These are phyloP conservation scores for Candida piceae DNA, from an alignment of 805 yeast species.

Conservation along the genomic window DNA sequence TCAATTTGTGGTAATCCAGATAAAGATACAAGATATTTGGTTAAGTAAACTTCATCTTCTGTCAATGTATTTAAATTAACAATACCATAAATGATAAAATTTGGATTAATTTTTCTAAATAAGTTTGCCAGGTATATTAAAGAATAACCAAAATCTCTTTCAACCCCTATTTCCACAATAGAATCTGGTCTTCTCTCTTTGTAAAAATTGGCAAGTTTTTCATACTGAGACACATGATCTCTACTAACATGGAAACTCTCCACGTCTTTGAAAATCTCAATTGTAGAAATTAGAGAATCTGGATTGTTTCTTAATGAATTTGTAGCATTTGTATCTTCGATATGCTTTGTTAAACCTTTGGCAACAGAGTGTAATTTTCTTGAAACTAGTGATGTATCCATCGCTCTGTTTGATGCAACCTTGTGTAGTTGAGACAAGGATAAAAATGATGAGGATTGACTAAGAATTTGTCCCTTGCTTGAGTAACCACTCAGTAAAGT, in stretches of 20 bases:
- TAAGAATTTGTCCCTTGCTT: not conserved
- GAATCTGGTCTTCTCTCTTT: slow-evolving; percentile 8
- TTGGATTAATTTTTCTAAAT: slow-evolving; percentile 9
- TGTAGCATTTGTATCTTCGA: slow-evolving; percentile 5
- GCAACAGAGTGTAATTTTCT: not conserved
- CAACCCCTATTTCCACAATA: slow-evolving; percentile 14
- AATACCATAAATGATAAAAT: slow-evolving; percentile 13
- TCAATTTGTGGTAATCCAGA: slow-evolving; percentile 15
- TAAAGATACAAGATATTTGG: slow-evolving; percentile 14
- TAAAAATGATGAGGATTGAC: not conserved
- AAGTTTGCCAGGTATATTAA: slow-evolving; percentile 14
- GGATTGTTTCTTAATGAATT: slow-evolving; percentile 15
- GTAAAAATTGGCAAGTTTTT: slow-evolving; percentile 2
- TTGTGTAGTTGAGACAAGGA: not conserved
- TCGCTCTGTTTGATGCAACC: not conserved
- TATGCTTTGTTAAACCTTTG: slow-evolving; percentile 1
- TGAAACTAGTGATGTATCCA: not conserved
- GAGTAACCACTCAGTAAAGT: not conserved
- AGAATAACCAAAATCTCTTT: slow-evolving; percentile 20
- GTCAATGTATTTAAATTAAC: slow-evolving; percentile 6
- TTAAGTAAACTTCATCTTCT: slow-evolving; percentile 6
- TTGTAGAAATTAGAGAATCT: slow-evolving; percentile 16
- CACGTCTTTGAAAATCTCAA: slow-evolving; percentile 12
- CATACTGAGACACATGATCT: slow-evolving; percentile 1
- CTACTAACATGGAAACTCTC: slow-evolving; percentile 1